These are phyloP conservation scores for Pseudevernia furfuracea DNA, from an alignment of 495 filamentous ascomycete species.

Conservation along the genomic window DNA sequence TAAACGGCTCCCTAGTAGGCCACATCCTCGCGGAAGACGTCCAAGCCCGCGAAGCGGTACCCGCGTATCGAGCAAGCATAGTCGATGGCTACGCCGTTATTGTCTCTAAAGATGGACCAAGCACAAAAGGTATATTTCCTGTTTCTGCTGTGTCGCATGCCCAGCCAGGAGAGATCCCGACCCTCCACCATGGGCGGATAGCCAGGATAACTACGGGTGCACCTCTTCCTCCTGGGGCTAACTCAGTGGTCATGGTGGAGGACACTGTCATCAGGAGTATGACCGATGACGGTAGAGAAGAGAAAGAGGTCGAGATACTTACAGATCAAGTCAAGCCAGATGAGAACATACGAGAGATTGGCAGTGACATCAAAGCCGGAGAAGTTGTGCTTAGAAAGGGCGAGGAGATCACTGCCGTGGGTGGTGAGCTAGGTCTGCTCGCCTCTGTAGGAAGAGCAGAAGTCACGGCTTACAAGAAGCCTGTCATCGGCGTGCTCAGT, in stretches of 20 bases:
- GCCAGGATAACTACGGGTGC: conserved; percentile 92
- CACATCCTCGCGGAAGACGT: conserved; percentile 78
- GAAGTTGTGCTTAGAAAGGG: conserved; percentile 65
- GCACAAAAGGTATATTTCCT: conserved; percentile 70
- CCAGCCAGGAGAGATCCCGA: conserved; percentile 50
- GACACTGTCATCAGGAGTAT: conserved; percentile 67
- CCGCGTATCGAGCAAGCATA: conserved; percentile 90
- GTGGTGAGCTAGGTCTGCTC: conserved; percentile 84
- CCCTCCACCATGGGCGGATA: conserved; percentile 64
- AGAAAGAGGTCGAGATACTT: conserved; percentile 77
- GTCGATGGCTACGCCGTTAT: conserved; percentile 92
- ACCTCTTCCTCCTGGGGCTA: conserved; percentile 80
- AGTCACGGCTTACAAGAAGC: conserved; percentile 69
- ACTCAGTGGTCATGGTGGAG: conserved; percentile 94
- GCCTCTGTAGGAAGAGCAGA: conserved; percentile 72
- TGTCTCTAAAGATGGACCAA: conserved; percentile 48
- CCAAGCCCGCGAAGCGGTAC: conserved; percentile 69
- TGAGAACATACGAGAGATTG: conserved; percentile 86
- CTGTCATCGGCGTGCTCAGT: conserved; percentile 78
- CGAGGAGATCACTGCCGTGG: conserved; percentile 69
- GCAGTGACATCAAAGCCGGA: conserved; percentile 71
- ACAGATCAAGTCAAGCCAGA: conserved; percentile 64
- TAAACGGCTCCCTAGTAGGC: conserved; percentile 59
- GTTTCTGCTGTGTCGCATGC: conserved; percentile 85
- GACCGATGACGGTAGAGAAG: conserved; percentile 75